Evolutionary conservation across 331 rosid species (phyloP).

Genomic region (Quercus phellos): DNA sequence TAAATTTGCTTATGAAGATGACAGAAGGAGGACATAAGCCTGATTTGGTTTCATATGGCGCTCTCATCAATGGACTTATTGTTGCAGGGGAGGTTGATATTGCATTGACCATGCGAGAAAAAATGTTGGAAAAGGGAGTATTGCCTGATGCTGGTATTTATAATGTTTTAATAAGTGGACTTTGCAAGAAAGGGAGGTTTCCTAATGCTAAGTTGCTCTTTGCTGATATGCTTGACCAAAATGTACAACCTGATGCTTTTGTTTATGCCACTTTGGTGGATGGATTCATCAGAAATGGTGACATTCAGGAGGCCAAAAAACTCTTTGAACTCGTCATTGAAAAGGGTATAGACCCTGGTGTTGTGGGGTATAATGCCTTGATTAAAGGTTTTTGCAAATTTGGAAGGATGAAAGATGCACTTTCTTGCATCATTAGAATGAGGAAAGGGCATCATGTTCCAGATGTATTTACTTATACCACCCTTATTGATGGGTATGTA

Average conservation of each 20-base stretch:
- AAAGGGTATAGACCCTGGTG: conserved; percentile 53
- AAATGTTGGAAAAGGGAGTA: conserved; percentile 65
- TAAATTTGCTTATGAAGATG: conserved; percentile 56
- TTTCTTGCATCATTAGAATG: conserved; percentile 49
- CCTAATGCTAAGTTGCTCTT: conserved; percentile 60
- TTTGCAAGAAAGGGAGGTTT: conserved; percentile 69
- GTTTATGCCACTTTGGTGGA: conserved; percentile 73
- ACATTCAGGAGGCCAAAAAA: conserved; percentile 55
- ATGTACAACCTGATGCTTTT: conserved; percentile 61
- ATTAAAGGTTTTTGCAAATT: conserved; percentile 78
- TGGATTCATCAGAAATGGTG: conserved; percentile 55
- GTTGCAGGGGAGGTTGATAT: conserved; percentile 52
- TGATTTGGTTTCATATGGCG: conserved; percentile 70
- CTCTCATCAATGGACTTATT: conserved; percentile 71
- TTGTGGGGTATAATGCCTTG: conserved; percentile 80
- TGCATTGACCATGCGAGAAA: conserved; percentile 55
- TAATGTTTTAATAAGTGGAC: conserved; percentile 78
- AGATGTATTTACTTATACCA: conserved; percentile 70
- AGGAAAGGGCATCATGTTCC: conserved; percentile 36
- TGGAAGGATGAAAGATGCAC: conserved; percentile 71
- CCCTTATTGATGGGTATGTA: conserved; percentile 73
- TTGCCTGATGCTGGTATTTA: conserved; percentile 71
- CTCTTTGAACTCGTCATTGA: conserved; percentile 42
- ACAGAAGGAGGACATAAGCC: conserved; percentile 53
- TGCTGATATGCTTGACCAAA: conserved; percentile 69